Evolutionary conservation across 1,284 basidiomycete genomes (phyloP).

Genomic region (Coniferiporia sulphurascens): DNA sequence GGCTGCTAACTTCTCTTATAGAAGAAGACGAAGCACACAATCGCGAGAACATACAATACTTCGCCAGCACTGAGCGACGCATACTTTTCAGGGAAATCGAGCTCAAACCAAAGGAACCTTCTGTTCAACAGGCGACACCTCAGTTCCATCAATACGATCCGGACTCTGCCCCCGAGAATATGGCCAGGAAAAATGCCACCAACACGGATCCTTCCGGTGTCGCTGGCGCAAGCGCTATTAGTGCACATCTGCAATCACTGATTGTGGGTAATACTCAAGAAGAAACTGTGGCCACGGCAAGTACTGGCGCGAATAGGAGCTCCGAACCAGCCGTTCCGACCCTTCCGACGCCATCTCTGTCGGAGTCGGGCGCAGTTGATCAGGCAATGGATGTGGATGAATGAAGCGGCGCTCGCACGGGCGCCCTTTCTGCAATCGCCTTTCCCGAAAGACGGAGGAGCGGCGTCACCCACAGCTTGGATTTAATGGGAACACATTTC

Average conservation of each 20-base stretch:
- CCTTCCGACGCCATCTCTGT: not conserved
- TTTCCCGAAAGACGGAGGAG: too few species aligned
- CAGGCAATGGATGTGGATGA: constrained; percentile 5
- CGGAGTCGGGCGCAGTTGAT: not conserved
- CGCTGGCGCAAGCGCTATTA: too few species aligned
- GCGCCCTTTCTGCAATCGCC: too few species aligned
- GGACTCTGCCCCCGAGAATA: not conserved
- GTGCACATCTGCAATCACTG: too few species aligned
- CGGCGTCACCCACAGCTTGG: too few species aligned
- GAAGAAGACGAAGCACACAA: not conserved
- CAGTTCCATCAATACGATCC: not conserved
- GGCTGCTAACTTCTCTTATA: not conserved
- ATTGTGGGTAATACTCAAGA: too few species aligned
- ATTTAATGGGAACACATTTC: too few species aligned
- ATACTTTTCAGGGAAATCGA: constrained; percentile 61
- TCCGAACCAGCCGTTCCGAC: not conserved
- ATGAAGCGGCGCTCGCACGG: not conserved
- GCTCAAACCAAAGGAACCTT: constrained; percentile 37
- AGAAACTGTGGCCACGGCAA: not conserved
- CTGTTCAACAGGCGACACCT: not conserved
- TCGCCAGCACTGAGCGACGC: constrained; percentile 55
- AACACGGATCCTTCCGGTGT: not conserved
- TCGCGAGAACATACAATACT: constrained; percentile 24
- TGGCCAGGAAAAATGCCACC: not conserved
- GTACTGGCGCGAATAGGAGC: not conserved